Percentiles rank a stretch among this genome's conserved stretches.
phyloP scores from a whole-genome alignment of 306 rosid species.

The Quercus mongolica region DNA sequence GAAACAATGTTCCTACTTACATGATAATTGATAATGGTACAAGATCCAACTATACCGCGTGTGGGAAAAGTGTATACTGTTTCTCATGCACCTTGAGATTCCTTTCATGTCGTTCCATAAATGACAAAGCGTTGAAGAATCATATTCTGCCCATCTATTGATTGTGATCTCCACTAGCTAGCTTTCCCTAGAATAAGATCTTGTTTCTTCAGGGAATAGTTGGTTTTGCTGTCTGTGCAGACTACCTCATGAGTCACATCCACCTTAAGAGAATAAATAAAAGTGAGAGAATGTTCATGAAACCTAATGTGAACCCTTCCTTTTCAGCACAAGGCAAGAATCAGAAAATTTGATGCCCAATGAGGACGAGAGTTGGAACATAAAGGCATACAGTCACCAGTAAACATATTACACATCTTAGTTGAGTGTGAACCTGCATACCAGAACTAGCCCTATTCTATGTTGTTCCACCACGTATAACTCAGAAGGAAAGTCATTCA shows the following conservation, averaged over 20 bases:
- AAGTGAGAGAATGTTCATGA: not conserved
- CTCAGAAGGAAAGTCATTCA: not conserved
- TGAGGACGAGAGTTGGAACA: no score
- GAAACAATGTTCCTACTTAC: not conserved
- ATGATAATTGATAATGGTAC: not conserved
- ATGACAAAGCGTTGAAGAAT: not conserved
- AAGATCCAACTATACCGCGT: not conserved
- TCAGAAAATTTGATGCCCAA: no score
- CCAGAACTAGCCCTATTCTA: not conserved
- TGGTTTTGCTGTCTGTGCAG: not conserved
- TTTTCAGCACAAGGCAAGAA: no score
- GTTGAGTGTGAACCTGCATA: not conserved
- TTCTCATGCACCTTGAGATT: not conserved
- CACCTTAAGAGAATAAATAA: not conserved
- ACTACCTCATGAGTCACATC: not conserved
- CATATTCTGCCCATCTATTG: not conserved
- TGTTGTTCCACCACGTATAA: not conserved
- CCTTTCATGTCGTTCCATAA: not conserved
- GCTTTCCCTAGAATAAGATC: not conserved
- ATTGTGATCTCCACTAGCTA: constrained; percentile 3
- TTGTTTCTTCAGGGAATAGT: not conserved
- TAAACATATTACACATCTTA: no score
- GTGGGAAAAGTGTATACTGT: not conserved
- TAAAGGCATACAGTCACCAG: no score
- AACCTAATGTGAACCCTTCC: not conserved